Base-by-base conservation (phyloP, 228 moss, liverwort and hornwort species). In the Sphagnum magellanicum region DNA sequence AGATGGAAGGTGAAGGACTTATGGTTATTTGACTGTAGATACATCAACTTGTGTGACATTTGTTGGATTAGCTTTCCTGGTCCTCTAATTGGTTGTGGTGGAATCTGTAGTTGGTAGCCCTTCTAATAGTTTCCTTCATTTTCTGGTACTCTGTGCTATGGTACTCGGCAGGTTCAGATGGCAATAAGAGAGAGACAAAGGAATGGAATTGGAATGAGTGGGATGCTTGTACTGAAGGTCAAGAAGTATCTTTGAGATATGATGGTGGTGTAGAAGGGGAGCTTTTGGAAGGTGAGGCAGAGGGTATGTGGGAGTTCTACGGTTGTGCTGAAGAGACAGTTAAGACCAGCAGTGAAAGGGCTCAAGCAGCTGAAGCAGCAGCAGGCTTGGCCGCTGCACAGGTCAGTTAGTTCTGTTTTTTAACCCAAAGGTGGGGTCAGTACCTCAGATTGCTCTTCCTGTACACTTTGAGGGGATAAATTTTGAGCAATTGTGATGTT, bases 361-460 rank as follows among this genome's bases (percentile, higher is more conserved):
- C 97, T 51, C 90, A 86, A 78, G 92, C 88, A 50, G 98, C 98
- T 68, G 94, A 98, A 81, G 88, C 86, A 76, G 90, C 98, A 57
- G 98, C 98, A 72, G 98, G 98, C 68, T 72, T 92, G 75, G 98
- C 98, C 75, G 98, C 98, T 70, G 92, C 94, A 61, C 98, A 87
- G 87, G 87, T 83, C 48, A 72, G 55, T 64, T 16, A 32, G 32
- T 32, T 32, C 32, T 32, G 32, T 32, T 32, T 32, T 32, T 32
- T 32, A 32, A 32, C 32, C 32, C 3, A 32, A 32, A 32, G 32
- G 32, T 32, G 32, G 32, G 32, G 32, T 32, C 32, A 32, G 2
- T 32, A 32, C 32, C 32, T 32, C 32, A 32, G 32, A 32, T 32
- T 32, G 32, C 32, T 32, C 32, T 32, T 17, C 32, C 32, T 32